Conservation (phyloP, 176 grass and related monocot species). For the Aegilops sharonensis region DNA sequence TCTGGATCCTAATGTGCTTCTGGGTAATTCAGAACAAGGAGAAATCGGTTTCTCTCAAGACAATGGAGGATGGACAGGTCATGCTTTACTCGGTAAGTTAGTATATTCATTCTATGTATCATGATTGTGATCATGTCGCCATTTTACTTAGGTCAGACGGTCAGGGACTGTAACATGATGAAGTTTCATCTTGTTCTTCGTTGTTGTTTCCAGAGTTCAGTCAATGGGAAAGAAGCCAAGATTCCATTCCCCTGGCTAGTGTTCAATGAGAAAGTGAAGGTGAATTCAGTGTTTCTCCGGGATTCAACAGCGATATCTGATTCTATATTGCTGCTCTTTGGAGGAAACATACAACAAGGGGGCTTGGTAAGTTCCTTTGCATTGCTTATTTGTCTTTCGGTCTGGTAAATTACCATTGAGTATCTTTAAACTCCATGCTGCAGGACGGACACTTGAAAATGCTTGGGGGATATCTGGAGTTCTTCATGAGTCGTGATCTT, state of each 20-base stretch:
- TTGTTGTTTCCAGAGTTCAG: constrained; percentile 86
- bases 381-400: constrained; percentile 8
- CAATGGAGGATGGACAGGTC: constrained; percentile 96
- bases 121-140: constrained; percentile 6
- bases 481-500: constrained; percentile 91
- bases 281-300: constrained; percentile 93
- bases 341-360: constrained; percentile 70
- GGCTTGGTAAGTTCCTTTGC: constrained; percentile 62
- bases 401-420: not conserved
- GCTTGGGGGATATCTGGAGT: constrained; percentile 95
- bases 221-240: constrained; percentile 82
- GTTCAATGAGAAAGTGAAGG: constrained; percentile 99
- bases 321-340: constrained; percentile 85
- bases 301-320: constrained; percentile 94
- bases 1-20: constrained; percentile 20
- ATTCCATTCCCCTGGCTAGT: constrained; percentile 98
- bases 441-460: constrained; percentile 99
- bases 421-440: constrained; percentile 15
- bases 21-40: constrained; percentile 76
- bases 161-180: not conserved
- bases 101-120: constrained; percentile 8
- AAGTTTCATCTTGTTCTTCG: constrained; percentile 8
- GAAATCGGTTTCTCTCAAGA: constrained; percentile 94
- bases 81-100: constrained; percentile 95
- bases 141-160: not conserved